Conservation (phyloP, 1,284 basidiomycete species). For the Amylostereum chailletii region DNA sequence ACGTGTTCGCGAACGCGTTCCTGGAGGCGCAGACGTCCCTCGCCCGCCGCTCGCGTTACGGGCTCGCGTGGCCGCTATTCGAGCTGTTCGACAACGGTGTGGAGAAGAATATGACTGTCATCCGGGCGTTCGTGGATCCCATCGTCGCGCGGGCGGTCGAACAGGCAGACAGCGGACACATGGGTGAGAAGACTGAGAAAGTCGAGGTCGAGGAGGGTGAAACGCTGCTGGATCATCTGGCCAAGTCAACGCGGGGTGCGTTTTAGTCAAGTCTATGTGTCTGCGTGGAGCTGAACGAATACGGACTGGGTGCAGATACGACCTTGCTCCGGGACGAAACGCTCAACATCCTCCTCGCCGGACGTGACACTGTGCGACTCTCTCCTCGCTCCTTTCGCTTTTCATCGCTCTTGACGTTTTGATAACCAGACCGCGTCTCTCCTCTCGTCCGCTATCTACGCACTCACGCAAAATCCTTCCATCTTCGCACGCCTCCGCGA, state of each 20-base stretch:
- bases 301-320: slow-evolving; percentile 4
- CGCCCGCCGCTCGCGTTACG: slow-evolving; percentile 22
- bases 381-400: too few relatives aligned
- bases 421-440: slow-evolving; percentile 23
- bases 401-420: too few relatives aligned
- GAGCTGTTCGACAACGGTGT: slow-evolving; percentile 33
- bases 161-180: slow-evolving; percentile 18
- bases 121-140: slow-evolving; percentile 32
- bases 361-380: slow-evolving; percentile 28
- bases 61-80: slow-evolving; percentile 13
- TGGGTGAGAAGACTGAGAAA: slow-evolving; percentile 9
- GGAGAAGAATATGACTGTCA: slow-evolving; percentile 26
- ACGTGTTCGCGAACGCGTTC: slow-evolving; percentile 32
- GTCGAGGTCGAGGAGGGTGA: slow-evolving; percentile 17
- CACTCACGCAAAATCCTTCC: slow-evolving; percentile 29
- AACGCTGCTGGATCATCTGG: slow-evolving; percentile 30
- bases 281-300: background rate
- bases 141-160: slow-evolving; percentile 30
- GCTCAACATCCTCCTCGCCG: slow-evolving; percentile 32
- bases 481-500: slow-evolving; percentile 27
- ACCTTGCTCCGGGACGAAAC: slow-evolving; percentile 27
- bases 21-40: slow-evolving; percentile 25
- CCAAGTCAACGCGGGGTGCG: slow-evolving; percentile 23
- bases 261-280: background rate
- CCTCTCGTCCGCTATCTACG: slow-evolving; percentile 31